Percentiles rank a stretch among this genome's conserved stretches.
Conservation (phyloP, 1,139 yeast genomes). For the Protomyces lactucae-debilis region DNA sequence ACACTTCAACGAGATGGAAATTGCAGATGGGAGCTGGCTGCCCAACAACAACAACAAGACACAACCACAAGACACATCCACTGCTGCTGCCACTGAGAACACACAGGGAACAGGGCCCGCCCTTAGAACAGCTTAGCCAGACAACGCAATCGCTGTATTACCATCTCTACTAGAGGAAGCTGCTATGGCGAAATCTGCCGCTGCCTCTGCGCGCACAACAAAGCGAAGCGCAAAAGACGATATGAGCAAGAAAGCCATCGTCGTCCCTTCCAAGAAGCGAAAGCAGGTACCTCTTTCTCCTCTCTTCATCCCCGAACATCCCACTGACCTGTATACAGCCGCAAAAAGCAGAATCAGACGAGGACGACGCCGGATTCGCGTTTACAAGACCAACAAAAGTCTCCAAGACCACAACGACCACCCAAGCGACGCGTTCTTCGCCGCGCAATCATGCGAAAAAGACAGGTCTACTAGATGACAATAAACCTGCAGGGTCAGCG, state of each 20-base stretch:
- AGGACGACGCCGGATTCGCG: conserved; percentile 27
- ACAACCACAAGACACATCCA: not conserved
- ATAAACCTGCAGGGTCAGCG: not conserved
- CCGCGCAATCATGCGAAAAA: conserved; percentile 11
- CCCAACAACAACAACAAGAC: not conserved
- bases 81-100: too few species aligned
- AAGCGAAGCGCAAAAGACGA: not conserved
- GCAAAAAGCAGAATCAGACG: conserved; percentile 4
- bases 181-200: not conserved
- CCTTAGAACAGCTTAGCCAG: too few species aligned
- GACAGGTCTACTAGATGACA: not conserved
- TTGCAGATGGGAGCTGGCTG: not conserved
- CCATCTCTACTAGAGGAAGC: not conserved
- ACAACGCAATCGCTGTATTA: too few species aligned
- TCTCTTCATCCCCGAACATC: not conserved
- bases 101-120: too few species aligned
- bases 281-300: not conserved
- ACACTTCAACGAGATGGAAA: not conserved
- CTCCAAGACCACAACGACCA: not conserved
- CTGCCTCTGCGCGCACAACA: not conserved
- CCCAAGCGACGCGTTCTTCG: conserved; percentile 19
- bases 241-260: not conserved
- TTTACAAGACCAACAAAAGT: conserved; percentile 26
- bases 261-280: not conserved
- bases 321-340: too few species aligned